Conservation (phyloP, 2,329 filamentous ascomycete genomes). For the Penicillium sclerotigenum region DNA sequence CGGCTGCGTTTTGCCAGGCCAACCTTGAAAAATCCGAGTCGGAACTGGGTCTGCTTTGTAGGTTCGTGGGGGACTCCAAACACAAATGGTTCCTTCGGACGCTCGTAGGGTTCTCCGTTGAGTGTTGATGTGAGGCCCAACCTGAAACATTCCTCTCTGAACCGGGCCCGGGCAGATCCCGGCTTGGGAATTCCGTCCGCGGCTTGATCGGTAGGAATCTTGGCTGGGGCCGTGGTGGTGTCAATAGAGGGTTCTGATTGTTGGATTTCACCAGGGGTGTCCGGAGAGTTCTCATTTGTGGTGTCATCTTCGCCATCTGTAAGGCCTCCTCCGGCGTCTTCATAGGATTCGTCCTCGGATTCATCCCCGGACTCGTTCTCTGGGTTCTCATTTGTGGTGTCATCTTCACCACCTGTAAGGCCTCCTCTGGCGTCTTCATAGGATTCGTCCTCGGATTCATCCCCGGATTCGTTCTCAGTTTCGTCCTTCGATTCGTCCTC, state of each 20-base stretch:
- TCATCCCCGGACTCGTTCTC: no score
- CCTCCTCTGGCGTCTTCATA: not conserved
- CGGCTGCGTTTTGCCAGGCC: constrained; percentile 17
- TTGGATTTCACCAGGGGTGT: not conserved
- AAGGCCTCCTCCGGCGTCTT: not conserved
- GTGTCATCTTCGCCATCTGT: not conserved
- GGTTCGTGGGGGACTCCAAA: not conserved
- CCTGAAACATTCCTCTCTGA: not conserved
- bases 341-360: not conserved
- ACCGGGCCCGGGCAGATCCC: not conserved
- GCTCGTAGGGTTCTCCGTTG: not conserved
- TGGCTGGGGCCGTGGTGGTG: not conserved
- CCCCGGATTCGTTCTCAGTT: no score
- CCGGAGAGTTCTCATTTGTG: not conserved
- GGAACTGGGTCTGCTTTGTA: constrained; percentile 10
- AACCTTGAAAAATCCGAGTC: constrained; percentile 11
- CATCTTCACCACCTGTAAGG: not conserved
- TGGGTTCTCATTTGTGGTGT: not conserved
- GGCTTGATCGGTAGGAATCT: not conserved
- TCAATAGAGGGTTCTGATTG: not conserved
- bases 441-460: not conserved
- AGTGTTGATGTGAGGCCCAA: not conserved
- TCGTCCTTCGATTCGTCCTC: no score
- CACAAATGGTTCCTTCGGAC: not conserved
- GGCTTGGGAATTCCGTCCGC: not conserved